A percentile compares a stretch with the other conserved stretches of the same genome.
These are phyloP conservation scores for Coniochaeta sp. DNA, from an alignment of 2,329 filamentous ascomycete genomes.

Conservation along the genomic window DNA sequence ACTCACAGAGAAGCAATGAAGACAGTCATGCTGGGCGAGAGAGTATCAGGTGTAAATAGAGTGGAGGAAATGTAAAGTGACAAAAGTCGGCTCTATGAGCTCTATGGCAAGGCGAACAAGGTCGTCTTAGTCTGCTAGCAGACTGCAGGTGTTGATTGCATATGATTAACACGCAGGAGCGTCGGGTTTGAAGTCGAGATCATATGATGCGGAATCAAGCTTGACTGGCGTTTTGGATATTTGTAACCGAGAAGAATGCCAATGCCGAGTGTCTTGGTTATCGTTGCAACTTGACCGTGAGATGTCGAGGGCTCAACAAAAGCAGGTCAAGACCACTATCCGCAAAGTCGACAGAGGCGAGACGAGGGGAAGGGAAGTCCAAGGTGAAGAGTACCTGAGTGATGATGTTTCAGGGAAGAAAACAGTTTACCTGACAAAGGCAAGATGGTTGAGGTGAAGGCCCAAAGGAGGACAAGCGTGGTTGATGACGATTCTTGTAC, in stretches of 20 bases:
- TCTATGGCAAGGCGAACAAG: not conserved
- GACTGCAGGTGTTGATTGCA: not conserved
- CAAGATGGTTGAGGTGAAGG: not conserved
- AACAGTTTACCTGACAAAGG: not conserved
- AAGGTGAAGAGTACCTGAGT: not conserved
- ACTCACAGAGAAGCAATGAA: slow-evolving; percentile 38
- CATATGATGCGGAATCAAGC: not conserved
- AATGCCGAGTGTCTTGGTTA: not conserved
- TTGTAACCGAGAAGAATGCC: not conserved
- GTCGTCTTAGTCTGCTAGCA: not conserved
- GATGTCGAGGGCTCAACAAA: not conserved
- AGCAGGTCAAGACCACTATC: not conserved
- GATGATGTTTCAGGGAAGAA: not conserved
- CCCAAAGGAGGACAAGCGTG: not conserved
- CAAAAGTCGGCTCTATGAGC: not conserved
- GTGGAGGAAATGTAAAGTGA: not conserved
- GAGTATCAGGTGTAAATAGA: not conserved
- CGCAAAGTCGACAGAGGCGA: not conserved
- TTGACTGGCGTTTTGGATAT: not conserved
- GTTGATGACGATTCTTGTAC: slow-evolving; percentile 1
- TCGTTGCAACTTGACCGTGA: not conserved
- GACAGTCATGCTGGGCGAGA: slow-evolving; percentile 35
- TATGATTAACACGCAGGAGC: not conserved
- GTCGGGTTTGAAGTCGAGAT: not conserved
- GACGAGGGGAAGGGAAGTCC: not conserved